Evolutionary conservation across 2,329 filamentous ascomycete species (phyloP).

Genomic region (Paraconiothyrium brasiliense): DNA sequence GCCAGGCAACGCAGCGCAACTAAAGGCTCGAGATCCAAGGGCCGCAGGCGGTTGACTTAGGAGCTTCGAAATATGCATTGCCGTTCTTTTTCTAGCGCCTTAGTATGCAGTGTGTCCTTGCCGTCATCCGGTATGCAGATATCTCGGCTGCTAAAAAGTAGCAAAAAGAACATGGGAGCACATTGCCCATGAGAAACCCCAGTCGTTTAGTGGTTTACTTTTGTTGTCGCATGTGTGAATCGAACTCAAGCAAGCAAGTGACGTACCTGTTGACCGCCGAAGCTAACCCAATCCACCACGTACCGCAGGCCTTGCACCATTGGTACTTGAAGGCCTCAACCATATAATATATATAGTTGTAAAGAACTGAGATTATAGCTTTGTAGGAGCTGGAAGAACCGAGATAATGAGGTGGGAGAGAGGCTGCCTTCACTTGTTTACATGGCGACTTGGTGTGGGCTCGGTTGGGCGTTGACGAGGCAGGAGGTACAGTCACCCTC

Average conservation of each 20-base stretch:
- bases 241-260: background rate
- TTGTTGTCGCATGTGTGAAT: background rate
- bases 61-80: too few species aligned
- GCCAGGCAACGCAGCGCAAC: too few species aligned
- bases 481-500: background rate
- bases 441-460: background rate
- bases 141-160: background rate
- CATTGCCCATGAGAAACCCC: background rate
- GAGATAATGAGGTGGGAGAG: background rate
- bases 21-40: too few species aligned
- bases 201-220: background rate
- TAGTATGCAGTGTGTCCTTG: background rate
- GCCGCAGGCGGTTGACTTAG: too few species aligned
- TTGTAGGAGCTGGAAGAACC: background rate
- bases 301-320: background rate
- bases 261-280: background rate
- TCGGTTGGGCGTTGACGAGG: background rate
- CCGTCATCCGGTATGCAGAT: background rate
- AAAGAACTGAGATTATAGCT: background rate
- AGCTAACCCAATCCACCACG: constrained; percentile 1
- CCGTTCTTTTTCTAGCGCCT: too few species aligned
- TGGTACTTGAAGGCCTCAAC: background rate
- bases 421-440: constrained; percentile 4
- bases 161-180: constrained; percentile 1
- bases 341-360: background rate